These are phyloP conservation scores for Euphrasia arctica DNA, from an alignment of 305 asterid genomes.

Conservation along the genomic window DNA sequence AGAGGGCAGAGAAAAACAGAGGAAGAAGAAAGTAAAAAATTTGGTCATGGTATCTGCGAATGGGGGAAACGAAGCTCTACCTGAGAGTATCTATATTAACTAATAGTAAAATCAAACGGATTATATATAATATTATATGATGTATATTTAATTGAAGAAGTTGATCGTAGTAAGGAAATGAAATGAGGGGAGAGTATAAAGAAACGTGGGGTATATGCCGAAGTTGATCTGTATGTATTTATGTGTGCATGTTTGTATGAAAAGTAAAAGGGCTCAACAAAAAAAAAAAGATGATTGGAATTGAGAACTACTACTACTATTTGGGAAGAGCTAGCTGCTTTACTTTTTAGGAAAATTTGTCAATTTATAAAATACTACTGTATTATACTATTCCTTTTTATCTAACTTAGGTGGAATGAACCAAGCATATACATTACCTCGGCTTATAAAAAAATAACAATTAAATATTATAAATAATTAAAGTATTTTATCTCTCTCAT, in stretches of 20 bases:
- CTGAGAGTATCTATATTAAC: neutral
- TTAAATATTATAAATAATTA: no score
- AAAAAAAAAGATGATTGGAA: neutral
- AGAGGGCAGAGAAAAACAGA: slow-evolving; percentile 27
- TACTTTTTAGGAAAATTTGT: slow-evolving; percentile 9
- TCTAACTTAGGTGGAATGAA: no score
- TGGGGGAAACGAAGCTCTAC: neutral
- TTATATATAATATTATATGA: neutral
- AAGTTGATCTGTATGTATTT: neutral
- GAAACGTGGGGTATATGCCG: neutral
- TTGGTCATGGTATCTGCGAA: slow-evolving; percentile 16
- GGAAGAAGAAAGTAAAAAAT: slow-evolving; percentile 20
- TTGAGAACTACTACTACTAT: neutral
- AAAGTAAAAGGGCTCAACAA: neutral
- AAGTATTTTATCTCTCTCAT: no score
- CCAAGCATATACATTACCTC: no score
- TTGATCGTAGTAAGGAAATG: slow-evolving; percentile 25
- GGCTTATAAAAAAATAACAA: no score
- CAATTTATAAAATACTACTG: no score
- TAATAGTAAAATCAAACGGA: neutral
- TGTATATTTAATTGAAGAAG: neutral
- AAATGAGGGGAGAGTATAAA: slow-evolving; percentile 16
- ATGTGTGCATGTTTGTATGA: no score
- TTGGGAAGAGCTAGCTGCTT: no score
- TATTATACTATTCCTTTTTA: no score